Evolutionary conservation across 2,329 filamentous ascomycete species (phyloP), one percentile per base, ranked within the genome.

Genomic region (Lachnellula cervina): DNA sequence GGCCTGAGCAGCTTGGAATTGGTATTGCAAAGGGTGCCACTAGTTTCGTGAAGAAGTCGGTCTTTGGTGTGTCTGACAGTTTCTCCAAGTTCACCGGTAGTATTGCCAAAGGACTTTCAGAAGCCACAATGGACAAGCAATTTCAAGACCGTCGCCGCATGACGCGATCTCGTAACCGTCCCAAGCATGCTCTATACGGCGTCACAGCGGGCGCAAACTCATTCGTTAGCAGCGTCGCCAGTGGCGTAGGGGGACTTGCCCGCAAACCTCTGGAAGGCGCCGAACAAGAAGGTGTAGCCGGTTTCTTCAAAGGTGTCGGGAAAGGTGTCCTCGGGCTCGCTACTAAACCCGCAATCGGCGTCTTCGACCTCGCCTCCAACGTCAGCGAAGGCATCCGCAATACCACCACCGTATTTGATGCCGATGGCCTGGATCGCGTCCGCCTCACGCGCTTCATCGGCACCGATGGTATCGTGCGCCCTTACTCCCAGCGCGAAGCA

Each of bases 41-140:
- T 0, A 96, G 90, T 62, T 97, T 99, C 68, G 89, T 97, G 64
- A 99, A 99, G 80, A 99, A 99, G 74, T 96, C 91, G 0, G 93
- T 99, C 11, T 99, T 96, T 72, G 95, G 94, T 46, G 89, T 99
- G 70, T 95, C 89, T 1, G 95, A 99, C 76, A 96, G 90, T 68
- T 92, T 99, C 76, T 94, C 92, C 64, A 99, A 99, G 70, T 89
- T 97, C 70, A 99, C 95, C 1, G 95, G 95, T 52, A 96, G 90
- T 71, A 88, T 99, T 72, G 95, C 92, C 64, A 99, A 99, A 75
- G 94, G 94, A 57, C 83, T 99, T 48, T 91, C 94, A 2, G 94
- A 92, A 35, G 94, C 94, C 17, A 97, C 93, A 5, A 82, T 99
- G 62, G 94, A 99, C 76, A 97, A 99, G 73, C 93, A 99, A 70